phyloP scores from a whole-genome alignment of 2,329 filamentous ascomycete genomes.

The Epichloe bromicola region DNA sequence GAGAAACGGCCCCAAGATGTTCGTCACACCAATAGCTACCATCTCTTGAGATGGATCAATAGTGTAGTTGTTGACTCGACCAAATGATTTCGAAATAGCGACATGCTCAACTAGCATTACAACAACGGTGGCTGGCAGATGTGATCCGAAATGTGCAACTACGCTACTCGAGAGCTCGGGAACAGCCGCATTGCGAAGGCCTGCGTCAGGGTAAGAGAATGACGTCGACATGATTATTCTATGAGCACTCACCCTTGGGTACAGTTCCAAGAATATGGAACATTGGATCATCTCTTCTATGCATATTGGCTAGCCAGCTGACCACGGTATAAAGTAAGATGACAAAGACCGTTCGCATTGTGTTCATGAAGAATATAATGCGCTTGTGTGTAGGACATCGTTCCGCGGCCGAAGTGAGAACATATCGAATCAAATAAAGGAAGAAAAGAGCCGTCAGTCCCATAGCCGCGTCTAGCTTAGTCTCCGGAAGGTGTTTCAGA shows the following conservation, averaged over 20 bases:
- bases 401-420: slow-evolving; percentile 53
- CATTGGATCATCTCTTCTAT: slow-evolving; percentile 46
- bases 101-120: slow-evolving; percentile 97
- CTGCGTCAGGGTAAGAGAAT: slow-evolving; percentile 17
- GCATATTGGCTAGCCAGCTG: slow-evolving; percentile 70
- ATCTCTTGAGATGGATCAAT: slow-evolving; percentile 95
- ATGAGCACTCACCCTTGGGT: slow-evolving; percentile 44
- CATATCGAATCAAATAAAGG: slow-evolving; percentile 62
- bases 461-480: slow-evolving; percentile 71
- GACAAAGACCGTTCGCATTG: slow-evolving; percentile 79
- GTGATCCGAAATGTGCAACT: slow-evolving; percentile 51
- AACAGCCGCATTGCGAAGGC: slow-evolving; percentile 67
- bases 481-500: slow-evolving; percentile 54
- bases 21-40: slow-evolving; percentile 84
- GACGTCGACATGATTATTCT: no score
- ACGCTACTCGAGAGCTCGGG: slow-evolving; percentile 56
- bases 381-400: slow-evolving; percentile 58
- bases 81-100: slow-evolving; percentile 93
- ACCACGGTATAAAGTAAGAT: slow-evolving; percentile 88
- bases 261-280: slow-evolving; percentile 68
- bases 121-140: slow-evolving; percentile 78
- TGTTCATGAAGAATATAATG: slow-evolving; percentile 79
- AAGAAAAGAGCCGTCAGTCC: slow-evolving; percentile 69
- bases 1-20: slow-evolving; percentile 81
- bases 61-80: slow-evolving; percentile 87